Conservation (phyloP, 2,329 filamentous ascomycete genomes). For the Hymenoscyphus fraxineus region DNA sequence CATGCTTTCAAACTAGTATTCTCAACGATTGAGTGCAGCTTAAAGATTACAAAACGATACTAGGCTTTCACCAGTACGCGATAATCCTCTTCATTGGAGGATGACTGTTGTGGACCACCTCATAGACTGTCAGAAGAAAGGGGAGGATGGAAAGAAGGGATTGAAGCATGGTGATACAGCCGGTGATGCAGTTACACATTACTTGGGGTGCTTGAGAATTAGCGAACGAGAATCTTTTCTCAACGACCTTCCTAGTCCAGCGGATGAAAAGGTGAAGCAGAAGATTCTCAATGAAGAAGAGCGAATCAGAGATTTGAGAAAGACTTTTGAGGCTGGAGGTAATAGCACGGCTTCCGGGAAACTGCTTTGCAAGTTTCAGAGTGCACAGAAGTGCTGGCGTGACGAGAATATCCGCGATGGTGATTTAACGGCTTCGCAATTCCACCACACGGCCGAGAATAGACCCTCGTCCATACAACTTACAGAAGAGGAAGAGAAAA, state of each 20-base stretch:
- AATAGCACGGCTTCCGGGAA: slow-evolving; percentile 3
- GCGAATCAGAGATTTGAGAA: slow-evolving; percentile 8
- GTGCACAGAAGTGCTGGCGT: too few relatives aligned
- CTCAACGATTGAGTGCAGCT: too few relatives aligned
- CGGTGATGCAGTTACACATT: slow-evolving; percentile 8
- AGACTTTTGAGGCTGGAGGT: slow-evolving; percentile 1
- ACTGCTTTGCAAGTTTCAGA: slow-evolving; percentile 4
- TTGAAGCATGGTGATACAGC: slow-evolving; percentile 6
- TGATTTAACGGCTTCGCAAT: too few relatives aligned
- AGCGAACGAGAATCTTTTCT: background rate
- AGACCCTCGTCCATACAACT: background rate
- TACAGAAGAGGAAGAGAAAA: background rate
- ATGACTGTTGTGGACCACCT: too few relatives aligned
- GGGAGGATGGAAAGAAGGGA: background rate
- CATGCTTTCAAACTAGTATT: too few relatives aligned
- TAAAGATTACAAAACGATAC: too few relatives aligned
- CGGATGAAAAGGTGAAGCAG: background rate
- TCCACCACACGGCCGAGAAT: too few relatives aligned
- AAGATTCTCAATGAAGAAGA: background rate
- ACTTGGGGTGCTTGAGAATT: slow-evolving; percentile 8
- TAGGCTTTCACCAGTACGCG: too few relatives aligned
- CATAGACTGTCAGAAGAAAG: slow-evolving; percentile 7
- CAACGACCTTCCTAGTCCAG: background rate
- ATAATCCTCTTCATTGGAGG: too few relatives aligned
- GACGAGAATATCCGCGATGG: too few relatives aligned